Base-by-base conservation (phyloP, 2,329 filamentous ascomycete species). In the Neonectria coccinea region DNA sequence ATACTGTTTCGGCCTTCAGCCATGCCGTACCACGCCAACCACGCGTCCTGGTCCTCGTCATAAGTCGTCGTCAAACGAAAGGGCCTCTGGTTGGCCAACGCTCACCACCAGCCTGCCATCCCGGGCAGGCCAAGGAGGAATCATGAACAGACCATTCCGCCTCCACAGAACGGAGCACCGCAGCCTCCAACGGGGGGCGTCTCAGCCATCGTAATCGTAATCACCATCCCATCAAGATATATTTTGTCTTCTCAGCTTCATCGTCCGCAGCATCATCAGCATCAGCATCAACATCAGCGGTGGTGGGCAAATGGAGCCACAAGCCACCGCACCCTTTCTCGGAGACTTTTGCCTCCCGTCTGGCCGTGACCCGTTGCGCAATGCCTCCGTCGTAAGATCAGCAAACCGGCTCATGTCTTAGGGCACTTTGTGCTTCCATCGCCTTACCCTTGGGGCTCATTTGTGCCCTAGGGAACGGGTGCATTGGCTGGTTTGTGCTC, bases 301-400 rank as follows among this genome's bases (percentile, higher is more conserved):
- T 25, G 25, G 6, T n/a, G 39, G 25, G 27, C 51, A 41, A 39
- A 64, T 59, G 56, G 56, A 63, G 42, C 55, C 56, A 20, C 39
- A 44, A 22, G 9, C 50, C 51, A 44, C 51, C 55, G 29, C 61
- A 64, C 51, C 47, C 59, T 58, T 25, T 51, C 59, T 59, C 65
- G 54, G 58, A 64, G 65, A 66, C 59, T 66, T 62, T 67, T 64
- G 45, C 39, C 60, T 58, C 42, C 60, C 63, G 39, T 64, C 58
- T 53, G 31, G 50, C 45, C 61, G 59, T 66, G 66, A 62, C 68
- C 51, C 67, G 59, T 56, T 64, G 62, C 55, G 59, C 59, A 56
- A 55, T 44, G 53, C 61, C 59, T 52, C 62, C 48, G 61, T 69
- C 65, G 67, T 70, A 70, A 73, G 69, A 72, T 73, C 67, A 64